Evolutionary conservation across 2,329 filamentous ascomycete species (phyloP).

Genomic region (Ceratocystiopsis brevicomis): DNA sequence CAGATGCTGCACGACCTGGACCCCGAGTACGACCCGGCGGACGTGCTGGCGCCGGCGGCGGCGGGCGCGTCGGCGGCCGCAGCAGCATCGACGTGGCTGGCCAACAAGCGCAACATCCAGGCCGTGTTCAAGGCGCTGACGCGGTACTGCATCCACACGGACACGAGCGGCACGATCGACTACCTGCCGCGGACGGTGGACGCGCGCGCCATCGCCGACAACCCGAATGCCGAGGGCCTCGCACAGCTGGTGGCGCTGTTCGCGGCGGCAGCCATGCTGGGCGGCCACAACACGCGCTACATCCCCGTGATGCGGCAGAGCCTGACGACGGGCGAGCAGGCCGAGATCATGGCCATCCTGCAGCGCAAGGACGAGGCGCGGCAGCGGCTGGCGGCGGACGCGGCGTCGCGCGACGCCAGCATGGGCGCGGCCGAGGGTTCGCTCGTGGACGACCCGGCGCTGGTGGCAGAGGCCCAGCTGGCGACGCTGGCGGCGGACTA

Average conservation of each 20-base stretch:
- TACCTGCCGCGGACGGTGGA: constrained; percentile 10
- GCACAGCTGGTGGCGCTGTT: constrained; percentile 9
- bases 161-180: constrained; percentile 9
- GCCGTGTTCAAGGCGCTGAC: constrained; percentile 72
- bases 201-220: constrained; percentile 10
- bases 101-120: constrained; percentile 82
- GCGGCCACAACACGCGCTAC: constrained; percentile 13
- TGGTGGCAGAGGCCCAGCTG: constrained; percentile 37
- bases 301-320: constrained; percentile 16
- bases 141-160: constrained; percentile 37
- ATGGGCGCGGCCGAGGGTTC: constrained; percentile 17
- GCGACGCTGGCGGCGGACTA: constrained; percentile 30
- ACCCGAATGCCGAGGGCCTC: constrained; percentile 8
- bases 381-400: constrained; percentile 8
- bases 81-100: constrained; percentile 24
- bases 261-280: constrained; percentile 23
- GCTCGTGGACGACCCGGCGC: constrained; percentile 31
- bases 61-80: constrained; percentile 20
- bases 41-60: constrained; percentile 17
- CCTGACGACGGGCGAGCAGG: constrained; percentile 19
- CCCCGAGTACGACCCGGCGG: constrained; percentile 32
- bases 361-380: constrained; percentile 28
- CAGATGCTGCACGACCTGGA: constrained; percentile 40
- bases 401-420: background rate
- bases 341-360: constrained; percentile 28